A percentile compares a stretch with the other conserved stretches of the same genome.
phyloP scores from a whole-genome alignment of 495 filamentous ascomycete species.

The Zalerion maritima region DNA sequence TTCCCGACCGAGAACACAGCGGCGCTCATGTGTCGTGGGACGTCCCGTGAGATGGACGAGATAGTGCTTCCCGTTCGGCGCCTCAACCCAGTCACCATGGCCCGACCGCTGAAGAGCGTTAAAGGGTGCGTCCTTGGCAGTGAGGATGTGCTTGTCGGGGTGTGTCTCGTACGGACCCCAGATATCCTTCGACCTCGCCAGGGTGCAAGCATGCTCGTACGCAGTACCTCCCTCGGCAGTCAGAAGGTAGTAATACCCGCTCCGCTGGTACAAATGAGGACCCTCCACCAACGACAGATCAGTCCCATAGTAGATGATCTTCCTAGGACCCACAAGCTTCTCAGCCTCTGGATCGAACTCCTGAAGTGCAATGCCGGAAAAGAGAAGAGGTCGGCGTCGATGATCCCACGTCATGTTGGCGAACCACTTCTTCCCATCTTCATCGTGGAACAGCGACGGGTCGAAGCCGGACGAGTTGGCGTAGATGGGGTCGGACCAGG shows the following conservation, averaged over 20 bases:
- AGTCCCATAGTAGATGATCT: slow-evolving; percentile 40
- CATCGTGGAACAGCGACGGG: slow-evolving; percentile 44
- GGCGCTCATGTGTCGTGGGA: slow-evolving; percentile 34
- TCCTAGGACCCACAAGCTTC: slow-evolving; percentile 30
- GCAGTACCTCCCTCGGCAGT: slow-evolving; percentile 51
- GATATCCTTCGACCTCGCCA: slow-evolving; percentile 37
- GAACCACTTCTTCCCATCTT: slow-evolving; percentile 39
- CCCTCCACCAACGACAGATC: slow-evolving; percentile 43
- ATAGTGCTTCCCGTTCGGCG: slow-evolving; percentile 39
- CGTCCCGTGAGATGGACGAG: slow-evolving; percentile 39
- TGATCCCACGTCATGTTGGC: slow-evolving; percentile 41
- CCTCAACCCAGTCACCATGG: slow-evolving; percentile 46
- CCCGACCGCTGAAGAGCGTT: slow-evolving; percentile 38
- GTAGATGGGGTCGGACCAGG: slow-evolving; percentile 42
- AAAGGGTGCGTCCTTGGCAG: slow-evolving; percentile 28
- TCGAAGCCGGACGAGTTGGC: slow-evolving; percentile 41
- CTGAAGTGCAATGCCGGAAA: slow-evolving; percentile 34
- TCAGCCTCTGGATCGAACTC: slow-evolving; percentile 29
- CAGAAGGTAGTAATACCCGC: slow-evolving; percentile 42
- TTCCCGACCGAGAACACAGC: slow-evolving; percentile 41
- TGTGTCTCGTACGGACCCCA: slow-evolving; percentile 45
- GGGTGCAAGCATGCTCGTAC: slow-evolving; percentile 37
- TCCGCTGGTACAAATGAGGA: slow-evolving; percentile 43
- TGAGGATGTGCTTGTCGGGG: slow-evolving; percentile 31
- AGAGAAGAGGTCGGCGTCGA: slow-evolving; percentile 26